phyloP scores from a whole-genome alignment of 306 rosid genomes.

The Vicia sativa region DNA sequence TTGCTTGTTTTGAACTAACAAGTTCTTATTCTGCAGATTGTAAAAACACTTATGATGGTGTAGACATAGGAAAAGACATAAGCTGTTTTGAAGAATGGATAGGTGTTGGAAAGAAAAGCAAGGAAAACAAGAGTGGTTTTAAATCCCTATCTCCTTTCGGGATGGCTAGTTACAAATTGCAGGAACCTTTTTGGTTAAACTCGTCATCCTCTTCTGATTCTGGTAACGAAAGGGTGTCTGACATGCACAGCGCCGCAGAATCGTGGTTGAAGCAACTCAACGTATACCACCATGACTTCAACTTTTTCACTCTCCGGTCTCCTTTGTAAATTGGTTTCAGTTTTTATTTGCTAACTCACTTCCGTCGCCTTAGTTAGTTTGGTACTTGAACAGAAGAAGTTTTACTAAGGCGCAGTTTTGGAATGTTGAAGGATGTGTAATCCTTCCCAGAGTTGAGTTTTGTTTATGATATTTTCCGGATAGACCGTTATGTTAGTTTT shows the following conservation, averaged over 20 bases:
- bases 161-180: constrained; percentile 61
- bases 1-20: not conserved
- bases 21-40: constrained; percentile 40
- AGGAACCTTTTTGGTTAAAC: constrained; percentile 56
- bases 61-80: not conserved
- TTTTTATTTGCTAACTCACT: constrained; percentile 9
- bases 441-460: constrained; percentile 16
- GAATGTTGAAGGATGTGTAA: constrained; percentile 27
- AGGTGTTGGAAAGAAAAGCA: constrained; percentile 17
- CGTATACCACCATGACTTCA: constrained; percentile 65
- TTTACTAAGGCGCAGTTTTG: constrained; percentile 21
- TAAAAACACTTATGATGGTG: constrained; percentile 15
- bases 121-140: constrained; percentile 18
- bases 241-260: constrained; percentile 58
- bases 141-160: constrained; percentile 65
- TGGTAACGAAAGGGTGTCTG: constrained; percentile 35
- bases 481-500: not conserved
- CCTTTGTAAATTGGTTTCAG: constrained; percentile 36
- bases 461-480: constrained; percentile 26
- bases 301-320: constrained; percentile 50
- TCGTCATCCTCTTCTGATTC: constrained; percentile 19
- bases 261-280: constrained; percentile 79
- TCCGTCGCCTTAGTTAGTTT: not conserved
- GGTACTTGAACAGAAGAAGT: constrained; percentile 23
- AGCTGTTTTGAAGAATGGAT: constrained; percentile 14